A percentile compares a stretch with the other conserved stretches of the same genome.
Evolutionary conservation across 2,329 filamentous ascomycete genomes (phyloP).

Genomic region (Fusarium stilboides): DNA sequence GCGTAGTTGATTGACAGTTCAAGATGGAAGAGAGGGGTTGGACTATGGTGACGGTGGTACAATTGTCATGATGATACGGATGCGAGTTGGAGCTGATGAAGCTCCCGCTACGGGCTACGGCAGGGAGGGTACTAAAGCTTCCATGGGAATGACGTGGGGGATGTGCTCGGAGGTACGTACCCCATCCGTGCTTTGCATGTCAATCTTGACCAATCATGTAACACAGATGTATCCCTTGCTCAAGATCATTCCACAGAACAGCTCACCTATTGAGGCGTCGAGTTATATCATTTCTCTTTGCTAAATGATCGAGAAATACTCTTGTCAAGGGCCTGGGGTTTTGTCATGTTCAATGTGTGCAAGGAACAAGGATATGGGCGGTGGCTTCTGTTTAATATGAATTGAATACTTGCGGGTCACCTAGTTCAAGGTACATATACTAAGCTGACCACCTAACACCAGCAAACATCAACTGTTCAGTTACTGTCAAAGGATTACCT

Average conservation of each 20-base stretch:
- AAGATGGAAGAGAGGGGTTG: neutral
- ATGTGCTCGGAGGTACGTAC: slow-evolving; percentile 26
- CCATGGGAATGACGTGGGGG: slow-evolving; percentile 36
- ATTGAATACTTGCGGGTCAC: no score
- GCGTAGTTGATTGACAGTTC: neutral
- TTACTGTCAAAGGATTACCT: no score
- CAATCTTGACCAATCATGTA: slow-evolving; percentile 20
- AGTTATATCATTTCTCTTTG: neutral
- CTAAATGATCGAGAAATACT: no score
- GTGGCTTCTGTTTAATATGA: no score
- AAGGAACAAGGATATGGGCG: no score
- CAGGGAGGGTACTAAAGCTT: slow-evolving; percentile 8
- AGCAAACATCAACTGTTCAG: no score
- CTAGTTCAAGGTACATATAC: no score
- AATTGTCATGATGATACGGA: slow-evolving; percentile 21
- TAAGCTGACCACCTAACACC: no score
- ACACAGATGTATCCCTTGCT: slow-evolving; percentile 17
- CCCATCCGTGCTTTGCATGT: slow-evolving; percentile 2
- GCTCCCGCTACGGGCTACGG: neutral
- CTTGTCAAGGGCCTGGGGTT: no score
- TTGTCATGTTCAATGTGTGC: no score
- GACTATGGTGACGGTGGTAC: slow-evolving; percentile 1
- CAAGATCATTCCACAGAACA: neutral
- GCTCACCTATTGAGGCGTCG: neutral
- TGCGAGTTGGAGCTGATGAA: neutral